Evolutionary conservation across 1,284 basidiomycete species (phyloP), one percentile per base, ranked within the genome.

Genomic region (Gomphus sp.): DNA sequence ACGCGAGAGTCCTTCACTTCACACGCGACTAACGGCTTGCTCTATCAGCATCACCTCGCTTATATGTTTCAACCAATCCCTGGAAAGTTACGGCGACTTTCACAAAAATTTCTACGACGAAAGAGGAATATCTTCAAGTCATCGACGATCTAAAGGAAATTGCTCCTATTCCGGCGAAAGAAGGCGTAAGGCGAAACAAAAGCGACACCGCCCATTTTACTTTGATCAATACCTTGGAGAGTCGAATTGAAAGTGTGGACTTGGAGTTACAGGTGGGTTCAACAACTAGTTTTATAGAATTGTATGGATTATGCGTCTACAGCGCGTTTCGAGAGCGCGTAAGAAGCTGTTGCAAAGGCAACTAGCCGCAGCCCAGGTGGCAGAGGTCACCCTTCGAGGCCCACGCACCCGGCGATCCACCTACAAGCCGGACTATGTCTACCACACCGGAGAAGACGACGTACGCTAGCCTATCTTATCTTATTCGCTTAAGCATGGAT

Each of bases 71-170:
- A 34, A 88, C 86, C 10, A 91, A 91, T 69, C 89, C 89, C 36
- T 91, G 89, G 89, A 91, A 90, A 73, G 83, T 84, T 41, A 81
- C 85, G 16, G 81, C 87, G 33, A 82, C 82, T 31, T 88, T 91
- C 67, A 77, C 84, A 64, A 77, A 82, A 16, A 71, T 85, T 55
- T 80, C 85, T 5, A 84, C 85, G 4, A 85, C 85, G 18, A 78
- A 79, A 47, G 84, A 84, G 55, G 87, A 91, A 67, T 91, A 89
- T 66, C 62, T 83, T 33, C 74, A 73, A 16, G 69, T 81, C 52
- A 75, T 90, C 61, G 83, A 84, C 63, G 73, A 74, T 56, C 69
- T 91, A 61, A 86, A 84, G 68, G 72, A 72, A 16, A 69, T 67
- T 50, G 75, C 76, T 49, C 82, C 84, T 34, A 65, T 73, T 18